These are phyloP conservation scores for Citrus inodora DNA, from an alignment of 345 rosid species.

Conservation along the genomic window DNA sequence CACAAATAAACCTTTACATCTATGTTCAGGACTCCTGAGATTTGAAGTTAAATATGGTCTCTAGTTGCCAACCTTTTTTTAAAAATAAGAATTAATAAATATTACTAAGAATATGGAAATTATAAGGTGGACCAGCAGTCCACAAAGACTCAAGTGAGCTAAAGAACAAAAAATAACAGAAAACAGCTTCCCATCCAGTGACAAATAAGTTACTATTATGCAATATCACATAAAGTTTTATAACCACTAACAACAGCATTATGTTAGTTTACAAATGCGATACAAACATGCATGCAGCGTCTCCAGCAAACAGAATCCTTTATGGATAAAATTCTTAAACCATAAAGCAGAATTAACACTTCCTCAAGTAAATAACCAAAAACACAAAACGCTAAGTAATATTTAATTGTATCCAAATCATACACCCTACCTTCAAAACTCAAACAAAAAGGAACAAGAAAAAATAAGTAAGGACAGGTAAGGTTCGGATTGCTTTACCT, in stretches of 20 bases:
- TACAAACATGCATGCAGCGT: not conserved
- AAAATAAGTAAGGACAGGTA: not conserved
- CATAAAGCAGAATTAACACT: not conserved
- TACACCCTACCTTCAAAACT: not conserved
- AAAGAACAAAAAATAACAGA: not conserved
- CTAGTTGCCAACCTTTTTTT: not conserved
- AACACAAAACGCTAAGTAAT: too few species aligned
- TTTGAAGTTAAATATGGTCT: not conserved
- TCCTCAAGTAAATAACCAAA: not conserved
- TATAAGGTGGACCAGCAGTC: not conserved
- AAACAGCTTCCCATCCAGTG: not conserved
- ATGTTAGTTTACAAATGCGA: not conserved
- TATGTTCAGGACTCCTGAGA: not conserved
- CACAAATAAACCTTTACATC: not conserved
- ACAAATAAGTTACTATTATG: not conserved
- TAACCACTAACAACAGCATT: not conserved
- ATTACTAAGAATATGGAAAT: not conserved
- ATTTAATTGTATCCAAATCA: not conserved
- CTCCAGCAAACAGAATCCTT: not conserved
- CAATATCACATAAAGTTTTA: not conserved
- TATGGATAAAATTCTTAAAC: not conserved
- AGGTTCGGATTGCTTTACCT: slow-evolving; percentile 46
- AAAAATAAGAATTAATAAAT: not conserved
- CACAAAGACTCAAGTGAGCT: not conserved
- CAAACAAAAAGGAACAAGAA: not conserved